Base-by-base conservation (phyloP, 306 rosid genomes). In the Lotus japonicus region DNA sequence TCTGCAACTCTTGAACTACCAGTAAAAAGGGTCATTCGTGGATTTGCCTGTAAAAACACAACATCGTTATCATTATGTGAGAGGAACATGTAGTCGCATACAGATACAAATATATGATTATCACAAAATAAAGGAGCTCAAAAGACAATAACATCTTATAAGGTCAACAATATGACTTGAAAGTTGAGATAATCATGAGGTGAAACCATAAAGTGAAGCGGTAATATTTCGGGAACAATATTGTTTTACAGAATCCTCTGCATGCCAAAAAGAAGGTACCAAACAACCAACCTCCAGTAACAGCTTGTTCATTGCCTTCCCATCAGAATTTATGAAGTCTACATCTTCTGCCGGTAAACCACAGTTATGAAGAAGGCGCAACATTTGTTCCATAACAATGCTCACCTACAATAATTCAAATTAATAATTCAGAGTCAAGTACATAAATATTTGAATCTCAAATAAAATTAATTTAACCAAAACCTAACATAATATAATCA, bases 1-100 rank as follows among this genome's bases (percentile, higher is more conserved):
- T 94, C 98, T 46, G 98, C 98, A 82, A 94, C 97, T 83, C 91
- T 90, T 55, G 98, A 94, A 86, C 98, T 94, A 54, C 98, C 97
- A 15, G 98, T 94, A 69, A 94, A 94, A 51, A 94, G 97, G 75
- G 98, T 90, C 98, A 94, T 94, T 44, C 84, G 84, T 45, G 92
- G 92, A 68, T 86, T 90, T 73, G 80, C 97, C 98, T 92, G 85
- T 55, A 71, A 53, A 81, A 58, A 55, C 17, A 64, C n/a, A 13
- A 33, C 41, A 56, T 70, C 31, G 26, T 18, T 51, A 46, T 71
- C 23, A 33, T 15, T 13, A 41, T 11, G 64, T 11, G 63, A 51
- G 62, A 63, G 11, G n/a, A 19, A 60, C 15, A 49, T 35, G 74
- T 11, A 48, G 46, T 53, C 48, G 28, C 45, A 44, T 44, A 43